Evolutionary conservation across 495 filamentous ascomycete species (phyloP).

Genomic region (Friedmanniomyces simplex): DNA sequence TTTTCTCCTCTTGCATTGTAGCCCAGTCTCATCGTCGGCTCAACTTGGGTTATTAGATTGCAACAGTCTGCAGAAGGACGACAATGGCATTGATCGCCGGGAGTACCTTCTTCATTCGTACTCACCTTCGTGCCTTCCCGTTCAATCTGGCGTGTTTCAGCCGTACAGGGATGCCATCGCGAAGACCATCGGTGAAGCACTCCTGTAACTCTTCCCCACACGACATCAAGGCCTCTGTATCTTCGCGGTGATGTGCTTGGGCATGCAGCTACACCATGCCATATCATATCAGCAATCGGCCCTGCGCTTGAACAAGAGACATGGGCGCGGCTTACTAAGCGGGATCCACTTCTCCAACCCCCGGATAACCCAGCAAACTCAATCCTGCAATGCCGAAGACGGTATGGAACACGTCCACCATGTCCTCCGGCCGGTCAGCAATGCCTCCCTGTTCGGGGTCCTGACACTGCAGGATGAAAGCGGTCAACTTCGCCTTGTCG

Average conservation of each 20-base stretch:
- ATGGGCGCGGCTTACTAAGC: slow-evolving; percentile 52
- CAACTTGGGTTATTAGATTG: slow-evolving; percentile 63
- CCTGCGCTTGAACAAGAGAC: neutral
- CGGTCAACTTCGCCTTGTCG: slow-evolving; percentile 60
- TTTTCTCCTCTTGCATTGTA: slow-evolving; percentile 75
- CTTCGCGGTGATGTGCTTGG: slow-evolving; percentile 23
- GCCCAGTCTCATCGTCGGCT: slow-evolving; percentile 46
- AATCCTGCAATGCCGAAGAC: slow-evolving; percentile 79
- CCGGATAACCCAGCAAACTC: slow-evolving; percentile 67
- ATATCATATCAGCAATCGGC: slow-evolving; percentile 6
- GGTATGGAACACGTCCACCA: slow-evolving; percentile 97
- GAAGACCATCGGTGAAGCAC: no score
- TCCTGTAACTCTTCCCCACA: no score
- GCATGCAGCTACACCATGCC: slow-evolving; percentile 32
- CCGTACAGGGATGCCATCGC: neutral
- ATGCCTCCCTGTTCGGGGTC: slow-evolving; percentile 77
- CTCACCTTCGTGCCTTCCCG: neutral
- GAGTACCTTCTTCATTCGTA: neutral
- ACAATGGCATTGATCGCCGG: neutral
- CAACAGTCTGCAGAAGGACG: slow-evolving; percentile 39
- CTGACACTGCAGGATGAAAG: slow-evolving; percentile 76
- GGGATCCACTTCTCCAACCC: slow-evolving; percentile 71
- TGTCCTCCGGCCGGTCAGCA: slow-evolving; percentile 80
- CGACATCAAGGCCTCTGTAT: slow-evolving; percentile 12
- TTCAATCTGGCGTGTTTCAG: neutral